These are phyloP conservation scores for Leccinellum albellum DNA, from an alignment of 768 basidiomycete genomes.

Conservation along the genomic window DNA sequence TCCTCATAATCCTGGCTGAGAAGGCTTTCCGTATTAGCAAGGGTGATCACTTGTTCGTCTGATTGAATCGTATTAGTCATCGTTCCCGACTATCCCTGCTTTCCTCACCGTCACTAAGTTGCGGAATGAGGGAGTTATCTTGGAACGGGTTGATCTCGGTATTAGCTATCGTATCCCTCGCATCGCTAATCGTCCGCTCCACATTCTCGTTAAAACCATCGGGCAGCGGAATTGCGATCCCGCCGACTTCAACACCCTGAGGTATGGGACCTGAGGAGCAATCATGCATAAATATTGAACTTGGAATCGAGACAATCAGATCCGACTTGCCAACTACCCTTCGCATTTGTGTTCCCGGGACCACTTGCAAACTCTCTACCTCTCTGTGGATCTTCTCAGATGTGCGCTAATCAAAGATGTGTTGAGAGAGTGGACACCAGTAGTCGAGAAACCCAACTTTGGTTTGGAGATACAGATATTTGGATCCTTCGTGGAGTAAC, in stretches of 20 bases:
- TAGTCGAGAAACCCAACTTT: background rate
- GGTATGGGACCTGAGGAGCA: background rate
- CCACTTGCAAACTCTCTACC: background rate
- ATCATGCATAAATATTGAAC: background rate
- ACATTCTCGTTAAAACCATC: background rate
- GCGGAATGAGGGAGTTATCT: background rate
- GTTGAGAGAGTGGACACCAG: background rate
- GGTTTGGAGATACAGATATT: background rate
- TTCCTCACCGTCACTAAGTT: constrained; percentile 2
- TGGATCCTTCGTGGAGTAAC: background rate
- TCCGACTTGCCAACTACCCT: background rate
- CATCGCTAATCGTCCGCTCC: background rate
- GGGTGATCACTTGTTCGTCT: background rate
- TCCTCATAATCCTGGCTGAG: background rate
- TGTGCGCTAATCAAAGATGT: background rate
- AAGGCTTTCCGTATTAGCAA: background rate
- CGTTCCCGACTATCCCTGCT: background rate
- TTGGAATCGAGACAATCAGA: no score
- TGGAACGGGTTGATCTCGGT: background rate
- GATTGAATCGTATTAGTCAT: background rate
- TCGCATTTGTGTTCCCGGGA: constrained; percentile 7
- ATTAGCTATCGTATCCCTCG: background rate
- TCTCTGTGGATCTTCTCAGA: constrained; percentile 9
- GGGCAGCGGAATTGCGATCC: background rate
- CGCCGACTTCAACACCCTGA: background rate